Base-by-base conservation (phyloP, 768 basidiomycete genomes). In the Amanita brunnescens region DNA sequence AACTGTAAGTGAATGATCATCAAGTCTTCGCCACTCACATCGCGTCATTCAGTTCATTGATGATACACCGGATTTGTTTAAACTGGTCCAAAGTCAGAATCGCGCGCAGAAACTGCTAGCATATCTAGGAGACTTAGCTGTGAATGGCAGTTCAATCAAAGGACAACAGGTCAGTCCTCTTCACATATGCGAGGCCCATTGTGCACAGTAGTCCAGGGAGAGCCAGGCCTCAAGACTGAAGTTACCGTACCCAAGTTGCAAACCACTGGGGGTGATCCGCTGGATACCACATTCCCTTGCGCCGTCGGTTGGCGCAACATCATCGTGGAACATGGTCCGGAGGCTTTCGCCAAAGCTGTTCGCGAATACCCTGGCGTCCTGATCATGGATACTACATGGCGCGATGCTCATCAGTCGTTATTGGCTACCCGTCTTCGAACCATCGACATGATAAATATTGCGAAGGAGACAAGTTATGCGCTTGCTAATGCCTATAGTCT, bases 371-470 rank as follows among this genome's bases (percentile, higher is more conserved):
- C 91, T 47, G 96, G 96, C 51, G 85, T 82, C 50, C 78, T 98
- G 55, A 94, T 96, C 69, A 92, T 93, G 91, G 91, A 99, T 70
- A 98, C 95, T 24, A 98, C 95, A 1, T 97, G 96, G 95, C 89
- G 96, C 66, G 96, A 99, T 62, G 96, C 96, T 20, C 96, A 99
- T 67, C 96, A 99, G 68, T 96, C 93, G 24, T 78, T 99, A 32
- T 82, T 99, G 51, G 96, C 96, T 41, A 99, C 96, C 24, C 87
- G 96, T 55, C 77, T 99, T 45, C 83, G 96, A 56, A 98, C 96
- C 8, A 83, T 87, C 56, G 96, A 99, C 63, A 98, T 98, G 83
- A 90, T 83, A 58, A 97, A 96, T 71, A 97, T 99, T 56, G 96
- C 96, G 48, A 96, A 90, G 68, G 93, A 96, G 76, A 98, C 96